Percentiles rank a stretch among this genome's conserved stretches.
Conservation (phyloP, 2,329 filamentous ascomycete genomes). For the Beauveria pseudobassiana region DNA sequence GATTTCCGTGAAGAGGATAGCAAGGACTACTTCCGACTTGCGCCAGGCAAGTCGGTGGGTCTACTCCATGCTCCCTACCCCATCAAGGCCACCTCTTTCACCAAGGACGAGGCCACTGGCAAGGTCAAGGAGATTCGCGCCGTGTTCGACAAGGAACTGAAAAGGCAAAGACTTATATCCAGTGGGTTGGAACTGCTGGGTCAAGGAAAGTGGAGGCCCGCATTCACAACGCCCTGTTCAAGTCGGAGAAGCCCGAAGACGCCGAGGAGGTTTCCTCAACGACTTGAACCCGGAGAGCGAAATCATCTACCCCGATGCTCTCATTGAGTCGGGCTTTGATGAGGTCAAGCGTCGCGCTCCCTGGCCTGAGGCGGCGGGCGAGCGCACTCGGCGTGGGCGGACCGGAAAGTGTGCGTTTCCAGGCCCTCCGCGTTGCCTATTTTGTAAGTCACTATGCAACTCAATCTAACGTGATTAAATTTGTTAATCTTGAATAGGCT, state of each 20-base stretch:
- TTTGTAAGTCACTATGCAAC: conserved; percentile 44
- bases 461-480: not conserved
- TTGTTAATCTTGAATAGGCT: conserved; percentile 32
- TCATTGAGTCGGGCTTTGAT: conserved; percentile 77
- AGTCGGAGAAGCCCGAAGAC: conserved; percentile 72
- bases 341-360: conserved; percentile 67
- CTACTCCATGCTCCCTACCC: conserved; percentile 61
- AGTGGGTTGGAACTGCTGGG: conserved; percentile 71
- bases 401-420: conserved; percentile 76
- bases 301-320: conserved; percentile 65
- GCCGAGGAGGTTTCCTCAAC: conserved; percentile 70
- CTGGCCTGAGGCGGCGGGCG: conserved; percentile 74
- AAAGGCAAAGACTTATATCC: conserved; percentile 78
- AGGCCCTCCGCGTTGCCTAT: conserved; percentile 83
- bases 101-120: conserved; percentile 53
- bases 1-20: conserved; percentile 66
- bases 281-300: conserved; percentile 83
- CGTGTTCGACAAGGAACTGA: conserved; percentile 59
- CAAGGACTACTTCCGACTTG: conserved; percentile 66
- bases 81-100: conserved; percentile 57
- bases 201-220: conserved; percentile 66
- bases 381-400: conserved; percentile 53
- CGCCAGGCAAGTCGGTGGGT: conserved; percentile 64
- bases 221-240: conserved; percentile 77
- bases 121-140: conserved; percentile 54